Conservation (phyloP, 352 stramenopile genomes). For the Pythium coloratum region DNA sequence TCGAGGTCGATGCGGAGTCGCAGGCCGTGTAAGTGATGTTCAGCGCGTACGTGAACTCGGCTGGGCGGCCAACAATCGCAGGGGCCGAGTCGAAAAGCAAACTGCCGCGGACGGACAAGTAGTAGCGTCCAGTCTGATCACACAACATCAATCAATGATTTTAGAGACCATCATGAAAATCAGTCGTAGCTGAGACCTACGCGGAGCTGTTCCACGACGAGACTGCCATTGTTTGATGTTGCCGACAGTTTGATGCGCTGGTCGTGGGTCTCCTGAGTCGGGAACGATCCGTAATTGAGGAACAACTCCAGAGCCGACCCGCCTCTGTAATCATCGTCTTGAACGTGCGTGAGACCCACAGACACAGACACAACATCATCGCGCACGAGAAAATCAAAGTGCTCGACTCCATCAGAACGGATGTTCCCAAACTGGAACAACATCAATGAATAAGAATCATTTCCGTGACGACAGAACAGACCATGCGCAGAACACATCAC, state of each 20-base stretch:
- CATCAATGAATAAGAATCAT: not conserved
- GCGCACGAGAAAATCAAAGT: slow-evolving; percentile 27
- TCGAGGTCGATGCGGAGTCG: not conserved
- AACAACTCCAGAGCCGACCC: slow-evolving; percentile 19
- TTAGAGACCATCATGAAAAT: not conserved
- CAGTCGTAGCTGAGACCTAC: slow-evolving; percentile 10
- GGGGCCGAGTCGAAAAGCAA: slow-evolving; percentile 16
- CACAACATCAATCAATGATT: not conserved
- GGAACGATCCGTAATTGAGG: slow-evolving; percentile 17
- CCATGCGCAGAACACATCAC: not conserved
- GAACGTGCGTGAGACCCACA: not conserved
- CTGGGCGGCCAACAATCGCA: not conserved
- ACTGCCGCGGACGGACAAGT: slow-evolving; percentile 6
- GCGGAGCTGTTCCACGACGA: slow-evolving; percentile 21
- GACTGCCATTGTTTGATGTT: not conserved
- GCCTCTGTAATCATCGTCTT: not conserved
- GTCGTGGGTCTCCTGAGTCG: slow-evolving; percentile 13
- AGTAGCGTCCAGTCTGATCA: slow-evolving; percentile 23
- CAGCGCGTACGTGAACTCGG: slow-evolving; percentile 11
- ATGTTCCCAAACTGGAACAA: slow-evolving; percentile 25
- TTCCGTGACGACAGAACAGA: not conserved
- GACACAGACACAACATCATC: slow-evolving; percentile 11
- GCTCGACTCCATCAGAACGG: slow-evolving; percentile 28
- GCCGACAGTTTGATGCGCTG: slow-evolving; percentile 3
- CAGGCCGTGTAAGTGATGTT: slow-evolving; percentile 22